These are phyloP conservation scores for Senecio squalidus DNA, from an alignment of 140 eudicot species.

Conservation along the genomic window DNA sequence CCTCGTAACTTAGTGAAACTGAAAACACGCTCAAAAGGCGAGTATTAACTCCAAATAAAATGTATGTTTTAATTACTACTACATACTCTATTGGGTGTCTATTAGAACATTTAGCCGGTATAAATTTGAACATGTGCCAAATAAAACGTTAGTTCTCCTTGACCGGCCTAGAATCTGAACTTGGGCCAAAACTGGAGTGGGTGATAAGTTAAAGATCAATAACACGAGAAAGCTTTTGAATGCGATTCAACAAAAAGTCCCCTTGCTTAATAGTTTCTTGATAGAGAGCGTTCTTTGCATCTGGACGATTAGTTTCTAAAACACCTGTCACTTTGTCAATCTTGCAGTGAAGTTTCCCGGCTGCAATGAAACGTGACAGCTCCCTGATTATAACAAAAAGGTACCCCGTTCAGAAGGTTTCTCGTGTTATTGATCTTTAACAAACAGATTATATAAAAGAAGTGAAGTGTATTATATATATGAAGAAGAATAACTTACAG, in stretches of 20 bases:
- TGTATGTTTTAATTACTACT: too few relatives aligned
- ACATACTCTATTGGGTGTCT: too few relatives aligned
- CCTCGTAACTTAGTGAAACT: too few relatives aligned
- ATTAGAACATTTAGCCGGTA: too few relatives aligned
- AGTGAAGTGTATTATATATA: too few relatives aligned
- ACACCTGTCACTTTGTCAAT: constrained; percentile 90
- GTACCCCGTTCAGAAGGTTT: background rate
- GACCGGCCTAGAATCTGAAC: background rate
- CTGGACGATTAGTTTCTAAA: constrained; percentile 76
- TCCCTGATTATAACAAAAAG: constrained; percentile 41
- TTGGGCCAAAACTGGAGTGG: background rate
- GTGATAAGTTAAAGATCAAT: constrained; percentile 51
- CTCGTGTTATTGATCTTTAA: too few relatives aligned
- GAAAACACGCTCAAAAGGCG: too few relatives aligned
- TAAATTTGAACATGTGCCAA: too few relatives aligned
- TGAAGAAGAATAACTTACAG: constrained; percentile 35
- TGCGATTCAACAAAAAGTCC: constrained; percentile 72
- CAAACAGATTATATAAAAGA: too few relatives aligned
- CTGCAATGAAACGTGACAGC: constrained; percentile 76
- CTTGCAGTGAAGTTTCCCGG: constrained; percentile 87
- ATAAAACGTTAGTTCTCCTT: background rate
- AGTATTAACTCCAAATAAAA: too few relatives aligned
- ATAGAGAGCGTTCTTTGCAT: constrained; percentile 85
- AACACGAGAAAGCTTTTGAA: constrained; percentile 81
- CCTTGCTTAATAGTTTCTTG: constrained; percentile 90